Percentiles rank a stretch among this genome's conserved stretches.
Evolutionary conservation across 2,329 filamentous ascomycete species (phyloP).

Genomic region (Fusarium sp.): DNA sequence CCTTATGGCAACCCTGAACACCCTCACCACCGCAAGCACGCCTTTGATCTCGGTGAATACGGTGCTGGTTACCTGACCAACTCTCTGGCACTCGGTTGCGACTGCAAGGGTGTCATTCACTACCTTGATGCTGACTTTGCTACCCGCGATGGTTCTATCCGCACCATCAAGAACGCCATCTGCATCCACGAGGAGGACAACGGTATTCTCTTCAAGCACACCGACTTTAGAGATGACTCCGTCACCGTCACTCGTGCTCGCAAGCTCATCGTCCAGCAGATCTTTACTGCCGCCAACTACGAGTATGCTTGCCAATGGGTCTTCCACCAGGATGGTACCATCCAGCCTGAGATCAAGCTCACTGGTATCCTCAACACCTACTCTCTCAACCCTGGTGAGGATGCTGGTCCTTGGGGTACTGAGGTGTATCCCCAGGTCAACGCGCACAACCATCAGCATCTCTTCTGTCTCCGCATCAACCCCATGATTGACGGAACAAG

Average conservation of each 20-base stretch:
- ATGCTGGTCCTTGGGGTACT: conserved; percentile 88
- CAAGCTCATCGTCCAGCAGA: conserved; percentile 88
- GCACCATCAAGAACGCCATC: conserved; percentile 91
- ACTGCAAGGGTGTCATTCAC: conserved; percentile 91
- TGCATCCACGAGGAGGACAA: conserved; percentile 96
- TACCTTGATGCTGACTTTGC: conserved; percentile 92
- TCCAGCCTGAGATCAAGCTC: conserved; percentile 91
- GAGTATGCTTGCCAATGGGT: conserved; percentile 86
- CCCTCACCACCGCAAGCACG: conserved; percentile 84
- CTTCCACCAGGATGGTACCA: conserved; percentile 86
- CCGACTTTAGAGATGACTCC: conserved; percentile 91
- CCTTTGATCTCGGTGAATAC: conserved; percentile 85
- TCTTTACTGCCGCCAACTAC: conserved; percentile 97
- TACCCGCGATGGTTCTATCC: conserved; percentile 78
- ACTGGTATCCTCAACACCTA: conserved; percentile 96
- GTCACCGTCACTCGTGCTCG: conserved; percentile 86
- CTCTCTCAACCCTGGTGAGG: conserved; percentile 81
- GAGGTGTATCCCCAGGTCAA: conserved; percentile 88
- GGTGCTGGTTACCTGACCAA: conserved; percentile 89
- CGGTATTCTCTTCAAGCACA: conserved; percentile 94
- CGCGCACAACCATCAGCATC: conserved; percentile 94
- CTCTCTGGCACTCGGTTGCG: conserved; percentile 79
- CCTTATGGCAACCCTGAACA: conserved; percentile 87
- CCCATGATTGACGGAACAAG: conserved; percentile 86
- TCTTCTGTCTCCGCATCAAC: conserved; percentile 91